These are phyloP conservation scores for Aspergillus vadensis DNA, from an alignment of 2,329 filamentous ascomycete genomes.

Conservation along the genomic window DNA sequence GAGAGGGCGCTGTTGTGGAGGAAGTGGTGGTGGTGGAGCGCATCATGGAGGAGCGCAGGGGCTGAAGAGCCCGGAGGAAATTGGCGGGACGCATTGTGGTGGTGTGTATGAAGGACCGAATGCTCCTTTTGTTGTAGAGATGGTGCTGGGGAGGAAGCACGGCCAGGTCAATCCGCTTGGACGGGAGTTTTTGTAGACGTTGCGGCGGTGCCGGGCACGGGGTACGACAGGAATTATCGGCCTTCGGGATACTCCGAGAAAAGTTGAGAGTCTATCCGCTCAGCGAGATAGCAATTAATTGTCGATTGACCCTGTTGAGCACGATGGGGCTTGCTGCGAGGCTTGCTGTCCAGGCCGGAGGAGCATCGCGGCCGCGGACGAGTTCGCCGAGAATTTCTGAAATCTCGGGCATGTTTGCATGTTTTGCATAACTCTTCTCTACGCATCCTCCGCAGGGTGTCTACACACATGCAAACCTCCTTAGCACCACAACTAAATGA, in stretches of 20 bases:
- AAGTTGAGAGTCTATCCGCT: neutral
- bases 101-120: neutral
- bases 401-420: conserved; percentile 28
- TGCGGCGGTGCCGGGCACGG: neutral
- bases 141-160: neutral
- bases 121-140: neutral
- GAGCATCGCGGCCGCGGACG: conserved; percentile 12
- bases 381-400: conserved; percentile 34
- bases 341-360: conserved; percentile 5
- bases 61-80: conserved; percentile 35
- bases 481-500: no score
- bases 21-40: conserved; percentile 25
- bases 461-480: no score
- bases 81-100: conserved; percentile 33
- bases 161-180: neutral
- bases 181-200: neutral
- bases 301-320: neutral
- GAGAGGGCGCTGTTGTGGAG: conserved; percentile 21
- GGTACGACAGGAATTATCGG: neutral
- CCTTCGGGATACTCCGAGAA: neutral
- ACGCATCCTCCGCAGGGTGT: neutral
- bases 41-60: conserved; percentile 31
- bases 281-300: neutral
- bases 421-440: conserved; percentile 30
- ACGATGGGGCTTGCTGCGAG: neutral